Conservation (phyloP, 371 early-diverging fungal species). For the Conidiobolus incongruus region DNA sequence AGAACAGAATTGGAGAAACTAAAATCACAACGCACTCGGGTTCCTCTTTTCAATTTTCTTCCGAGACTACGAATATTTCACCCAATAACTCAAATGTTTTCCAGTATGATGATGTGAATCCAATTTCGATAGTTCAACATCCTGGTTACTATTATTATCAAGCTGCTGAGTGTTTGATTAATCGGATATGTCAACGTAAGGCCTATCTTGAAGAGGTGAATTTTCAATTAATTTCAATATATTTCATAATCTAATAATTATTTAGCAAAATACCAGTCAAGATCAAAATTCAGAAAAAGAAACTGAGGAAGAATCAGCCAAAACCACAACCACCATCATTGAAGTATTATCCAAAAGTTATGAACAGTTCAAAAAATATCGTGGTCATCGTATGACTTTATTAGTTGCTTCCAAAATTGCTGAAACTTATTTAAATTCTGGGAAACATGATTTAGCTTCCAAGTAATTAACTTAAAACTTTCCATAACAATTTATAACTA, state of each 20-base stretch:
- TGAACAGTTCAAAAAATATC: constrained; percentile 59
- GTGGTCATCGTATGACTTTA: constrained; percentile 53
- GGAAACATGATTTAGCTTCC: constrained; percentile 63
- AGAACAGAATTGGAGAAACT: constrained; percentile 6
- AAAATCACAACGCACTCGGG: constrained; percentile 9
- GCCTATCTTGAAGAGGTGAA: constrained; percentile 17
- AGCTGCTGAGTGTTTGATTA: constrained; percentile 55
- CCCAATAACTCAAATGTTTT: background rate
- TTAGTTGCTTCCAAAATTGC: constrained; percentile 75
- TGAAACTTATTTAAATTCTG: constrained; percentile 44
- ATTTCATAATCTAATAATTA: too few species aligned
- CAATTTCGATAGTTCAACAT: constrained; percentile 48
- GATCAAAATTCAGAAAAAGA: background rate
- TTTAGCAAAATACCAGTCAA: too few species aligned
- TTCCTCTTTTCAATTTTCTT: constrained; percentile 6
- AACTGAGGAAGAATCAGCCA: constrained; percentile 18
- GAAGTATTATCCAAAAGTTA: constrained; percentile 68
- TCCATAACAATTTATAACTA: background rate
- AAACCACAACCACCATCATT: constrained; percentile 42
- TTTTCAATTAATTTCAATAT: too few species aligned
- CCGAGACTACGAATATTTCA: constrained; percentile 2
- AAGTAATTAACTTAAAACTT: constrained; percentile 15
- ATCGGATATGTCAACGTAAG: constrained; percentile 27
- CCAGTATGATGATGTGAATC: constrained; percentile 15
- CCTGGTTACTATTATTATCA: constrained; percentile 64